Evolutionary conservation across 2,329 filamentous ascomycete species (phyloP).

Genomic region (Dendrostoma leiphaemia): DNA sequence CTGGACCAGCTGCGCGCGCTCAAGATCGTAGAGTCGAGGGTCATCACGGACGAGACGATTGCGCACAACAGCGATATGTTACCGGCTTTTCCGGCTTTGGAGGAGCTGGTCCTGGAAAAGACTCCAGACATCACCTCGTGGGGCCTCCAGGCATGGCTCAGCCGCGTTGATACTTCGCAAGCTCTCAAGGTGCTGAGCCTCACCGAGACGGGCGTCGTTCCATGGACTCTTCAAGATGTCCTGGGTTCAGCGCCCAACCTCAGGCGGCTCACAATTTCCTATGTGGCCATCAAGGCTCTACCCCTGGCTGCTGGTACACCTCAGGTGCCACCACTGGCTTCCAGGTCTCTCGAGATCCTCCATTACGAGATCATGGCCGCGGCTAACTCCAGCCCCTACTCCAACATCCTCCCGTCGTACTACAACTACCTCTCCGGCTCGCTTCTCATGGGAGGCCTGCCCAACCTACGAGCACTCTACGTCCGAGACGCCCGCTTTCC

Average conservation of each 20-base stretch:
- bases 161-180: slow-evolving; percentile 55
- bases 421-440: slow-evolving; percentile 86
- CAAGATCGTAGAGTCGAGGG: slow-evolving; percentile 67
- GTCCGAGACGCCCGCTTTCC: slow-evolving; percentile 84
- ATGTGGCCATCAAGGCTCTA: slow-evolving; percentile 49
- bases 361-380: slow-evolving; percentile 78
- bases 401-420: slow-evolving; percentile 59
- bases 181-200: slow-evolving; percentile 68
- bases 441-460: slow-evolving; percentile 72
- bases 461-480: slow-evolving; percentile 73
- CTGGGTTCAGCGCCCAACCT: slow-evolving; percentile 57
- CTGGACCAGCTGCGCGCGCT: slow-evolving; percentile 70
- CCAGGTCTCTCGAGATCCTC: slow-evolving; percentile 66
- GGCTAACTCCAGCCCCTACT: slow-evolving; percentile 55
- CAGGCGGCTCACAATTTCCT: slow-evolving; percentile 53
- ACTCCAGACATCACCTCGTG: slow-evolving; percentile 68
- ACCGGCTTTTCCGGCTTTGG: slow-evolving; percentile 71
- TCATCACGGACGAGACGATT: slow-evolving; percentile 77
- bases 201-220: slow-evolving; percentile 67
- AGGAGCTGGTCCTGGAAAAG: slow-evolving; percentile 70
- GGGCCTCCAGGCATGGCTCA: slow-evolving; percentile 69
- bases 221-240: slow-evolving; percentile 59
- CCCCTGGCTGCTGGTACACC: slow-evolving; percentile 41
- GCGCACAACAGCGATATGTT: slow-evolving; percentile 57
- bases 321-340: slow-evolving; percentile 61